phyloP scores from a whole-genome alignment of 164 flowering plant genomes.

The Nelumbo lutea region DNA sequence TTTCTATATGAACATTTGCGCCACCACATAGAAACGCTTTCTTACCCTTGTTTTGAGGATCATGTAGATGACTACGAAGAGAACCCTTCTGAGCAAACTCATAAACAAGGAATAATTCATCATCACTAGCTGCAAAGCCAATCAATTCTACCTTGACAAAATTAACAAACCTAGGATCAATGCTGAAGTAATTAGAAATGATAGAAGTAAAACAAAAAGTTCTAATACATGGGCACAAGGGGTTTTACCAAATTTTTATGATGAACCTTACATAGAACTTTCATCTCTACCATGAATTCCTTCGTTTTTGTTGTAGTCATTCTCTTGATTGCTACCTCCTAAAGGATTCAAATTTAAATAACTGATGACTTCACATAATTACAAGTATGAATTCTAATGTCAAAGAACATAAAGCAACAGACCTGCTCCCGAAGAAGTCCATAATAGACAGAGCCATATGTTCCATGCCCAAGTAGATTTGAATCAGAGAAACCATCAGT shows the following conservation, averaged over 20 bases:
- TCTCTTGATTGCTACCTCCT: constrained; percentile 71
- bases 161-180: not conserved
- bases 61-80: constrained; percentile 63
- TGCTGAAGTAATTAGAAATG: too few relatives aligned
- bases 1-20: too few relatives aligned
- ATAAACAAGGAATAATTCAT: constrained; percentile 18
- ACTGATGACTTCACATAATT: not conserved
- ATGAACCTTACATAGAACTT: constrained; percentile 46
- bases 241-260: constrained; percentile 63
- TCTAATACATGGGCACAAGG: not conserved
- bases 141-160: constrained; percentile 54
- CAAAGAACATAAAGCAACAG: not conserved
- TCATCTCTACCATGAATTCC: constrained; percentile 69
- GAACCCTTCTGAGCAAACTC: constrained; percentile 58
- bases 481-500: constrained; percentile 43
- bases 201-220: too few relatives aligned
- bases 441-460: constrained; percentile 58
- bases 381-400: too few relatives aligned
- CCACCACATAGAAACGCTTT: too few relatives aligned
- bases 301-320: constrained; percentile 64
- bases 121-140: constrained; percentile 50
- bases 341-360: constrained; percentile 2
- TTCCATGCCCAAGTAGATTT: constrained; percentile 57
- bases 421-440: constrained; percentile 50
- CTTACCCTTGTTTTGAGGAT: constrained; percentile 52